Percentiles rank a stretch among this genome's conserved stretches.
Evolutionary conservation across 805 yeast species (phyloP).

Genomic region (Kuraishia capsulata): DNA sequence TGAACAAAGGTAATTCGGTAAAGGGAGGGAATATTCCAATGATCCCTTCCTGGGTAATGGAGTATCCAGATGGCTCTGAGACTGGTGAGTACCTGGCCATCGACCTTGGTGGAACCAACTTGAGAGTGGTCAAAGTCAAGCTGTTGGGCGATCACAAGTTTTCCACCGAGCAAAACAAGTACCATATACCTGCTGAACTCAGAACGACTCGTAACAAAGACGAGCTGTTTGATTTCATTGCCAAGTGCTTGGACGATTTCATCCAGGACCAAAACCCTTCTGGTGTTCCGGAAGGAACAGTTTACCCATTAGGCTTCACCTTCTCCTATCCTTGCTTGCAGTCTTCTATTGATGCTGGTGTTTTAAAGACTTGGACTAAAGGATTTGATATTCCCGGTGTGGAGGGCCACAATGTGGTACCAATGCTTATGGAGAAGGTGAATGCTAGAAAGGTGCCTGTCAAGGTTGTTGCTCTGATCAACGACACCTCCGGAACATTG

Average conservation of each 20-base stretch:
- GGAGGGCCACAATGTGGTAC: slow-evolving; percentile 93
- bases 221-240: slow-evolving; percentile 82
- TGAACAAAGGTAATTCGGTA: slow-evolving; percentile 41
- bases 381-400: slow-evolving; percentile 94
- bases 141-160: slow-evolving; percentile 73
- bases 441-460: slow-evolving; percentile 66
- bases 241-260: slow-evolving; percentile 71
- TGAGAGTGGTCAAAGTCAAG: slow-evolving; percentile 43
- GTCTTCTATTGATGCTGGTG: slow-evolving; percentile 72
- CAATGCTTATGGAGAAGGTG: slow-evolving; percentile 76
- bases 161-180: slow-evolving; percentile 83
- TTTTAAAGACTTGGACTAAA: slow-evolving; percentile 96
- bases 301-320: slow-evolving; percentile 87
- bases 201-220: slow-evolving; percentile 72
- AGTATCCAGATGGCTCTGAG: slow-evolving; percentile 48
- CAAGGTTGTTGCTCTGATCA: slow-evolving; percentile 85
- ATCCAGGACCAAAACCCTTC: slow-evolving; percentile 60
- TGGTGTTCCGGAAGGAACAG: slow-evolving; percentile 42
- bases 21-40: slow-evolving; percentile 53
- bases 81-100: slow-evolving; percentile 51
- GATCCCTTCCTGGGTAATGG: slow-evolving; percentile 55
- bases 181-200: slow-evolving; percentile 65
- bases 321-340: slow-evolving; percentile 92
- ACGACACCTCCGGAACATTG: slow-evolving; percentile 95
- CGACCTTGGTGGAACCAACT: slow-evolving; percentile 56